phyloP scores from a whole-genome alignment of 2,329 filamentous ascomycete species.

The Neoascochyta sp. region DNA sequence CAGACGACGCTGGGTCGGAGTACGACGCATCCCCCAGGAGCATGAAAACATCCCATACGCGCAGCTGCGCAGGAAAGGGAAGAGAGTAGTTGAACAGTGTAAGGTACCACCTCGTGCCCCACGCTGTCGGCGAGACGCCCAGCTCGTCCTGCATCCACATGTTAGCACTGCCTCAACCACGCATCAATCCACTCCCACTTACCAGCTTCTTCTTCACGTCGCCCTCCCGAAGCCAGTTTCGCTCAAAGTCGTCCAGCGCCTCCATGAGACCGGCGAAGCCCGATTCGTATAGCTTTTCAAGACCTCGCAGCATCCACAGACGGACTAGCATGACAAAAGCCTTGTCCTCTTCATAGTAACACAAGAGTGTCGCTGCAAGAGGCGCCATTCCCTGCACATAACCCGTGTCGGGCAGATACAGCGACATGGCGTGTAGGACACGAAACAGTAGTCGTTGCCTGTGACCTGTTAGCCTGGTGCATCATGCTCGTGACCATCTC shows the following conservation, averaged over 20 bases:
- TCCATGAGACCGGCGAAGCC: slow-evolving; percentile 86
- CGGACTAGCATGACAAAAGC: slow-evolving; percentile 96
- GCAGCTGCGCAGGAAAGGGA: slow-evolving; percentile 87
- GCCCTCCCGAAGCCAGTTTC: slow-evolving; percentile 71
- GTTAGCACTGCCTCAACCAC: slow-evolving; percentile 15
- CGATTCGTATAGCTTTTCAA: slow-evolving; percentile 77
- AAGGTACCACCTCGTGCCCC: slow-evolving; percentile 94
- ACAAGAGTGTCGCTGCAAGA: slow-evolving; percentile 84
- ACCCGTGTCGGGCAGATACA: slow-evolving; percentile 86
- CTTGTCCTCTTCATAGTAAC: slow-evolving; percentile 94
- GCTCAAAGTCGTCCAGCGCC: slow-evolving; percentile 79
- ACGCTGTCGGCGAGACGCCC: slow-evolving; percentile 81
- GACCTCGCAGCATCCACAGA: slow-evolving; percentile 82
- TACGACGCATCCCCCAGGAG: slow-evolving; percentile 70
- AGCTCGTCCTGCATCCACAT: slow-evolving; percentile 59
- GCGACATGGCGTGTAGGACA: slow-evolving; percentile 83
- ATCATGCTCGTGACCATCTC: neutral
- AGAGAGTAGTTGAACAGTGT: slow-evolving; percentile 97
- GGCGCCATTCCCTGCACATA: slow-evolving; percentile 99
- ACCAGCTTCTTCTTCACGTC: slow-evolving; percentile 79
- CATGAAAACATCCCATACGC: slow-evolving; percentile 98
- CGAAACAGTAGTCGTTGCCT: slow-evolving; percentile 82
- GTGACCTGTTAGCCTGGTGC: slow-evolving; percentile 13
- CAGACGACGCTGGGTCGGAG: slow-evolving; percentile 38
- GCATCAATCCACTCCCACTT: slow-evolving; percentile 37